Evolutionary conservation across 1,284 basidiomycete genomes (phyloP), one percentile per base, ranked within the genome.

Genomic region (Pyrrhoderma noxium): DNA sequence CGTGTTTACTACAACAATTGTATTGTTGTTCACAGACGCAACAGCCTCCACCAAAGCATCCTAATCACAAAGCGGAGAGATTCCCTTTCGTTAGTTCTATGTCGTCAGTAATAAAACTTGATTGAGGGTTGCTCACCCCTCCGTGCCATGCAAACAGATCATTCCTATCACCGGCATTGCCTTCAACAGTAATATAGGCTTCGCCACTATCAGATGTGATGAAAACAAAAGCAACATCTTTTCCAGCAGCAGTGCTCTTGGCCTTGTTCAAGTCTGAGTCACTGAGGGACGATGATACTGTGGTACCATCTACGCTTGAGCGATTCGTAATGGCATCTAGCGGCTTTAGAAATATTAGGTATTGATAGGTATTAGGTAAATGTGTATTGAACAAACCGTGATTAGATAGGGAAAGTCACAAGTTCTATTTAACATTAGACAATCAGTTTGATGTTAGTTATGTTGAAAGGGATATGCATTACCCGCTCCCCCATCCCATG

Each of bases 1-100:
- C n/a, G 75, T 76, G 62, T 90, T 82, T 8, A 89, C 74, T 3
- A 90, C 77, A 21, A 90, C 87, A 34, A 90, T 73, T 0, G 85
- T 88, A 63, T 86, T 83, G 52, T 75, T 69, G 59, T 79, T 80
- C 14, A 67, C 67, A 34, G 67, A 64, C 1, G 79, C 77, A 11
- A 80, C 78, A 44, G 67, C 65, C 27, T 70, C 61, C 9, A 82
- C 76, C 3, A 81, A 68, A 9, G 73, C 71, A 58, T 87, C 83
- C 74, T 77, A 39, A 21, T 34, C 34, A 42, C 50, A 3, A 46
- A 39, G 4, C 73, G 70, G 11, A 11, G 39, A 5, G 27, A 31
- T 31, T 31, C 11, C 27, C n/a, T n/a, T n/a, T 13, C 8, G 14
- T 36, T n/a, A 45, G n/a, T 19, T 14, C 34, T 25, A 34, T 68